Percentiles rank a stretch among this genome's conserved stretches.
Conservation (phyloP, 441 rosid genomes). For the Eruca vesicaria region DNA sequence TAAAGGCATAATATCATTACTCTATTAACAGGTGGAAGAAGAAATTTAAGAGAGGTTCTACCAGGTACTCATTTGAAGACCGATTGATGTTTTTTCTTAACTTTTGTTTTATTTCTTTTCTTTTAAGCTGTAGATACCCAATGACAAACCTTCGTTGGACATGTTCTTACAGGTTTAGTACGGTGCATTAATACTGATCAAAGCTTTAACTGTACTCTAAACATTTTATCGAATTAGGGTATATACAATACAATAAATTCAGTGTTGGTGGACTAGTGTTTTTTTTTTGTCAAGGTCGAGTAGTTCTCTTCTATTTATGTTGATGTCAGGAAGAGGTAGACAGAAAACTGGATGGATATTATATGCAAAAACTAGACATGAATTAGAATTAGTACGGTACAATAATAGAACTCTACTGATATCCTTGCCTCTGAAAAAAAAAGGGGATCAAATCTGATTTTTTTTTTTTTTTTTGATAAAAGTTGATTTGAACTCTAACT, state of each 20-base stretch:
- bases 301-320: not conserved
- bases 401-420: not conserved
- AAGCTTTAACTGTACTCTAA: not conserved
- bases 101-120: no score
- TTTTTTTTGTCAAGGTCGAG: not conserved
- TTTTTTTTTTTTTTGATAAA: no score
- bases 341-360: not conserved
- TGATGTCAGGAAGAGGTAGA: conserved; percentile 1
- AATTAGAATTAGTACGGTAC: not conserved
- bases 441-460: no score
- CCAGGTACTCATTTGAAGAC: no score
- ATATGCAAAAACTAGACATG: not conserved
- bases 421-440: not conserved
- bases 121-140: no score
- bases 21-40: no score
- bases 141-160: no score
- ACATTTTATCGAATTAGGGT: not conserved
- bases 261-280: not conserved
- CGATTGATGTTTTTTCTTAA: no score
- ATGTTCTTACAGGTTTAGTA: no score
- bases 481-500: not conserved
- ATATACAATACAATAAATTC: not conserved
- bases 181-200: not conserved
- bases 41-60: no score
- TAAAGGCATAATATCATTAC: no score